Evolutionary conservation across 805 yeast species (phyloP).

Genomic region (Debaryomyces maramus): DNA sequence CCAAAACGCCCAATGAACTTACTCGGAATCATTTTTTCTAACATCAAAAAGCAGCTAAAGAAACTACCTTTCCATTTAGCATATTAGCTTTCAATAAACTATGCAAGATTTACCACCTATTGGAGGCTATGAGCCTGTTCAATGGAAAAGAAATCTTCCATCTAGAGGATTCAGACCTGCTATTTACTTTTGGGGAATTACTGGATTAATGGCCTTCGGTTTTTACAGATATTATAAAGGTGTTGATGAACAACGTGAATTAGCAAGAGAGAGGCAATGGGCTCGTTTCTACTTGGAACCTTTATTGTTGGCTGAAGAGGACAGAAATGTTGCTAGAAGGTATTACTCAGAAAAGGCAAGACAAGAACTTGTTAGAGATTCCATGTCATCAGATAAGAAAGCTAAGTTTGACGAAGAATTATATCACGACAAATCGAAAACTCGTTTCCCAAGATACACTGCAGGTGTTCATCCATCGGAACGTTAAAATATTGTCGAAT

Average conservation of each 20-base stretch:
- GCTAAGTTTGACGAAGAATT: constrained; percentile 44
- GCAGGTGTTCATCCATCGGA: constrained; percentile 42
- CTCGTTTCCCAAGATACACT: constrained; percentile 42
- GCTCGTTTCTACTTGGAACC: constrained; percentile 73
- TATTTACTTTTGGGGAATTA: constrained; percentile 63
- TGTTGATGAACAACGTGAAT: constrained; percentile 73
- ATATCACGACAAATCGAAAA: constrained; percentile 45
- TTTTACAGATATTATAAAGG: constrained; percentile 66
- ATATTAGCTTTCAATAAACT: neutral
- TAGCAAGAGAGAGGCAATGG: constrained; percentile 75
- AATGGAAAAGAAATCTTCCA: constrained; percentile 87
- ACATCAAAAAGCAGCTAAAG: neutral
- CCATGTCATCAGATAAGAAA: constrained; percentile 38
- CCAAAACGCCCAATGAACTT: constrained; percentile 10
- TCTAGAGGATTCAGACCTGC: constrained; percentile 81
- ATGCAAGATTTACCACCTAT: constrained; percentile 86
- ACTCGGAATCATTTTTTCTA: constrained; percentile 9
- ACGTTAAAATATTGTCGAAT: constrained; percentile 4
- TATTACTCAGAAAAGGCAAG: constrained; percentile 61
- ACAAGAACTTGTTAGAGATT: constrained; percentile 54
- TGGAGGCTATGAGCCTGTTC: constrained; percentile 83
- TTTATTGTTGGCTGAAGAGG: constrained; percentile 76
- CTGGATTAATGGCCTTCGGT: constrained; percentile 68
- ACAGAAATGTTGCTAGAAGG: constrained; percentile 75
- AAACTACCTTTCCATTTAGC: no score